Evolutionary conservation across 768 basidiomycete species (phyloP).

Genomic region (Suillus brevipes): DNA sequence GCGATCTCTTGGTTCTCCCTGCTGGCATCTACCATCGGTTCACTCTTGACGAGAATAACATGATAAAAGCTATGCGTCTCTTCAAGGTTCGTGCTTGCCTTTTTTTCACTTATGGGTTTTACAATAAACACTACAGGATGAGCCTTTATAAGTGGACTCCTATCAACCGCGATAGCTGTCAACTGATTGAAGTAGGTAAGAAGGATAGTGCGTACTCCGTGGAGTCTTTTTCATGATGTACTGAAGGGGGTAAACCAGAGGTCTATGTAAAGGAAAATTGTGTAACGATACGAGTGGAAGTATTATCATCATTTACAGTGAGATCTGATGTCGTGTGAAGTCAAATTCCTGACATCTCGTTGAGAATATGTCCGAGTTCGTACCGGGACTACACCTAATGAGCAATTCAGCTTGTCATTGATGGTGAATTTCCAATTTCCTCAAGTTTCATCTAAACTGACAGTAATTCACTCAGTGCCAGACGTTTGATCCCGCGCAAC

Average conservation of each 20-base stretch:
- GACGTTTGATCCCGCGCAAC: no score
- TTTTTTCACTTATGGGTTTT: neutral
- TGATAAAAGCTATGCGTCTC: constrained; percentile 75
- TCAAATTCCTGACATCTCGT: no score
- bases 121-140: constrained; percentile 55
- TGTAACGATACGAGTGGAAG: neutral
- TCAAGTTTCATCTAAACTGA: no score
- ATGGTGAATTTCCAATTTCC: no score
- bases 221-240: neutral
- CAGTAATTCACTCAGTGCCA: no score
- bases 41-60: constrained; percentile 76
- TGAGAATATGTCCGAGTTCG: neutral
- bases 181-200: constrained; percentile 10
- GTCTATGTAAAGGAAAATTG: neutral
- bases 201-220: neutral
- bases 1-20: constrained; percentile 86
- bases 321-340: no score
- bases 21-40: constrained; percentile 95
- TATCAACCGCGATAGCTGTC: constrained; percentile 60
- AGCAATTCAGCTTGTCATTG: neutral
- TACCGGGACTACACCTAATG: neutral
- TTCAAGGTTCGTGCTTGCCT: constrained; percentile 64
- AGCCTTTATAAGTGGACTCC: constrained; percentile 92
- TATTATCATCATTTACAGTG: neutral
- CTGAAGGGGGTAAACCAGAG: no score